Conservation (phyloP, 2,329 filamentous ascomycete species). For the Cyanodermella asteris region DNA sequence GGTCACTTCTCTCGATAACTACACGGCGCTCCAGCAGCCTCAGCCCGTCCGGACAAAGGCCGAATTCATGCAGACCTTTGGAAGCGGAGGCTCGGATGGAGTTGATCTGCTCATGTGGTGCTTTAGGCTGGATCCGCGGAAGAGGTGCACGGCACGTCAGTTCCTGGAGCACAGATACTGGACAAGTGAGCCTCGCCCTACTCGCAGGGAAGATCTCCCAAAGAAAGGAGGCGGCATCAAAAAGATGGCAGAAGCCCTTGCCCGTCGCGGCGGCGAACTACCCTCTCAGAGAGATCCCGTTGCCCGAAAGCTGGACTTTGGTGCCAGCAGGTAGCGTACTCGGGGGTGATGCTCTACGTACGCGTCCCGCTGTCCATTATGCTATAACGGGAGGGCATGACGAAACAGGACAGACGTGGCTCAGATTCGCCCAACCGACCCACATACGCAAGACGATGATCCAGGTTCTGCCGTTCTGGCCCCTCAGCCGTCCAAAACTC, state of each 20-base stretch:
- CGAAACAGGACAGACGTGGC: too few species aligned
- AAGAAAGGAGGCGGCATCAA: conserved; percentile 50
- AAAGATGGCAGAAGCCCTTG: conserved; percentile 64
- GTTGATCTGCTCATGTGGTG: conserved; percentile 78
- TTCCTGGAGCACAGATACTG: conserved; percentile 75
- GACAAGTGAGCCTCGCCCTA: conserved; percentile 63
- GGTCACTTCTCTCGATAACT: conserved; percentile 58
- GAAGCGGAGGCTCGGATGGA: conserved; percentile 57
- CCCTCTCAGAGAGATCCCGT: conserved; percentile 51
- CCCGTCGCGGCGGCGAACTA: conserved; percentile 49
- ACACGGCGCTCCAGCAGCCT: too few species aligned
- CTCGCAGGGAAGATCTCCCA: conserved; percentile 60
- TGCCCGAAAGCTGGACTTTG: conserved; percentile 65
- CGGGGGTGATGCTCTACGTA: neutral
- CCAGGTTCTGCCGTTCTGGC: too few species aligned
- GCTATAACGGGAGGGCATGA: too few species aligned
- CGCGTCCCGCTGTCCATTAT: conserved; percentile 3
- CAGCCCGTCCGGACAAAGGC: conserved; percentile 40
- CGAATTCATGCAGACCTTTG: conserved; percentile 56
- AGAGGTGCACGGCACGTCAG: conserved; percentile 53
- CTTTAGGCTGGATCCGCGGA: conserved; percentile 66
- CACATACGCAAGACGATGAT: too few species aligned
- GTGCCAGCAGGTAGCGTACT: conserved; percentile 14
- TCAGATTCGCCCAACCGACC: too few species aligned
- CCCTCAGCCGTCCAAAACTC: too few species aligned